Evolutionary conservation across 176 grass and related monocot genomes (phyloP).

Genomic region (Triticum dicoccoides): DNA sequence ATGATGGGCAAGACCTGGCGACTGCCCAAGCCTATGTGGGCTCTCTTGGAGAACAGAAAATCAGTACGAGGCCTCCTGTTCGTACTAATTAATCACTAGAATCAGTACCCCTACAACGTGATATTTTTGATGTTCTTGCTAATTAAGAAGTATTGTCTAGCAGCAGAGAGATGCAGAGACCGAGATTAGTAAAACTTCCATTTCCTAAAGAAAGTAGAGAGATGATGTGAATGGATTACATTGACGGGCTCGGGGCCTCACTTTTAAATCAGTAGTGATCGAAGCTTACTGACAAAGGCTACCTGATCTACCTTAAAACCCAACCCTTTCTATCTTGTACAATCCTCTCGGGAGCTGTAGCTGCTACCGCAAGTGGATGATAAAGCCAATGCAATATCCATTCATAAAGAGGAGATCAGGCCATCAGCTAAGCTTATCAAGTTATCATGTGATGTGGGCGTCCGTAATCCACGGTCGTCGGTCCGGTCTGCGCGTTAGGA

Average conservation of each 20-base stretch:
- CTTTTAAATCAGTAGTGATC: not conserved
- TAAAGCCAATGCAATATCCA: not conserved
- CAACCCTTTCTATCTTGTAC: not conserved
- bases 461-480: not conserved
- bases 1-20: not conserved
- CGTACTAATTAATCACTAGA: not conserved
- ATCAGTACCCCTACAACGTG: not conserved
- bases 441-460: not conserved
- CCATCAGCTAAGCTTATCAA: not conserved
- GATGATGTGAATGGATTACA: not conserved
- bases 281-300: not conserved
- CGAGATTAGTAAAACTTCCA: not conserved
- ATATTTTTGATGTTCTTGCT: not conserved
- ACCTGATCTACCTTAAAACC: constrained; percentile 21
- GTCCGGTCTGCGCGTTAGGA: not conserved
- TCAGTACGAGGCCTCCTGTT: not conserved
- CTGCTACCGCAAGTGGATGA: not conserved
- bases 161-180: not conserved
- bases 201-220: not conserved
- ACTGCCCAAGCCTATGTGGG: not conserved
- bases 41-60: not conserved
- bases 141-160: not conserved
- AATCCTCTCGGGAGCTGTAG: not conserved
- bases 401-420: not conserved
- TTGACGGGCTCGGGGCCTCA: not conserved